Evolutionary conservation across 169 alveolate species (phyloP), one percentile per base, ranked within the genome.

Genomic region (Plasmodium sp.): DNA sequence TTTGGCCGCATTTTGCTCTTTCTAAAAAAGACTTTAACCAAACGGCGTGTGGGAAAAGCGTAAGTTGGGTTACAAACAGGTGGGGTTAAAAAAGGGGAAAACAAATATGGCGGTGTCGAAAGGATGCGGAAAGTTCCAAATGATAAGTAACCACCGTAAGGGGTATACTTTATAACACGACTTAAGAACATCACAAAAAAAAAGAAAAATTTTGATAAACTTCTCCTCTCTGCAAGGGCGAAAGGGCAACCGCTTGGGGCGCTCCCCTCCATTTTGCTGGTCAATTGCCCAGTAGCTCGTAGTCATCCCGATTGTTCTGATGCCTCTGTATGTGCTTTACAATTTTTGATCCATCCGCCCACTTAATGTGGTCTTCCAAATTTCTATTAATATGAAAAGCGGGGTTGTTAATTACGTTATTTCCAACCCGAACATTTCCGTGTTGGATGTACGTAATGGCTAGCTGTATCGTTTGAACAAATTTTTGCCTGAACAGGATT

Each of bases 391-490:
- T 99, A 93, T 98, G 99, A 84, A 98, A 96, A 18, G 99, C 99
- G 14, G 99, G 99, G 84, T 98, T 98, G 77, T 98, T 98, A 81
- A 98, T 97, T 33, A 98, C 98, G 72, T 99, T 99, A 36, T 99
- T 98, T 6, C 99, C 99, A 27, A 99, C 98, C 95, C 98, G 97
- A 16, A 98, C 95, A 84, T 98, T 99, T 12, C 99, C 99, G 96
- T 99, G 99, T 94, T 99, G 99, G 34, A 99, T 98, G 92, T 97
- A 97, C 9, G 98, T 98, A 34, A 98, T 98, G 22, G 99, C 99
- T 96, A 98, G 99, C 93, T 98, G 98, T 22, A 99, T 96, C 54
- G 98, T 97, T 92, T 98, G 98, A 85, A 99, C 98, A 96, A 98
- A 98, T 94, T 98, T 98, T 77, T 98, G 97, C 79, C 97, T 98